Evolutionary conservation across 2,329 filamentous ascomycete genomes (phyloP), one percentile per base, ranked within the genome.

Genomic region (Penicillium psychrosexuale): DNA sequence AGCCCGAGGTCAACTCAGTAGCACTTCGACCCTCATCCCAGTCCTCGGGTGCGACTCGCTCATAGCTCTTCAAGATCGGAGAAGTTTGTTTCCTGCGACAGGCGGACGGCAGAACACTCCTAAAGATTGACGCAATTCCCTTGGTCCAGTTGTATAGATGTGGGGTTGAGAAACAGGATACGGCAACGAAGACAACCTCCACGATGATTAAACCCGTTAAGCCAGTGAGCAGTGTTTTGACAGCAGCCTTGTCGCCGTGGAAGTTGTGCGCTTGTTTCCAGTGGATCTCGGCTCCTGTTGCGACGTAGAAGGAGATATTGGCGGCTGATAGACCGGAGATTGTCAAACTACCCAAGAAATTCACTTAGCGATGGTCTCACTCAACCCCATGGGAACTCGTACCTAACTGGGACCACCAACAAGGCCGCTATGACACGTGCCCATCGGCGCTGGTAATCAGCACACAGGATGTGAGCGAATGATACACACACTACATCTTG

Each of bases 261-360:
- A 67, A 63, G 45, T 48, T 56, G 33, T 59, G 60, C 8, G 58
- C 61, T 51, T 66, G 63, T 53, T 62, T 63, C 65, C 65, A 67
- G 34, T 67, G 64, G 30, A 67, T 66, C 39, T 67, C 65, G 22
- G 63, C 61, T 19, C 65, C 65, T 7, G 58, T 67, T 38, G 60
- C 49, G 19, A 55, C 34, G 27, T 63, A 67, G 50, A 67, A 67
- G 43, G 61, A 66, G 27, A 63, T 65, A 28, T 66, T 67, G 50
- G 65, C 59, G 8, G 62, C 57, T 19, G 62, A 54, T 22, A 66
- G 50, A 8, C 47, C 54, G n/a, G 64, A 66, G 13, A 61, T 59
- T n/a, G 51, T 38, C 34, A 65, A 13, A 52, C 62, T 65, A 57
- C n/a, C 13, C 15, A 36, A 56, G 22, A n/a, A 34, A n/a, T 12